Evolutionary conservation across 2,329 filamentous ascomycete genomes (phyloP).

Genomic region (Dactylellina haptotyla): DNA sequence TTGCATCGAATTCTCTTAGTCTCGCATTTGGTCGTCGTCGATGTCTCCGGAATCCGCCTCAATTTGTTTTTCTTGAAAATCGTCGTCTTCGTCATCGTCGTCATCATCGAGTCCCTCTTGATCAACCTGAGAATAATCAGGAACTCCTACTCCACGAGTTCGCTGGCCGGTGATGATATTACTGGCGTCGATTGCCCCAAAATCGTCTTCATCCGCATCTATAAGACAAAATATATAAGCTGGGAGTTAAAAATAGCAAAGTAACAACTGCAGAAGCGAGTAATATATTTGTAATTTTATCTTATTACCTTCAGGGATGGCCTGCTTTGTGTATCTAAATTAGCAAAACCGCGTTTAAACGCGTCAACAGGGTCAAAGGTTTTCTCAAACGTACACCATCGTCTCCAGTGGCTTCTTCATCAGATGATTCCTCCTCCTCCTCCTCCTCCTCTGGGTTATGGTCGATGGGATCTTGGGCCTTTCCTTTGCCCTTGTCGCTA

Average conservation of each 20-base stretch:
- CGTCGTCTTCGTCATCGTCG: constrained; percentile 37
- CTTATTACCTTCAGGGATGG: constrained; percentile 24
- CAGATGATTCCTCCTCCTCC: constrained; percentile 22
- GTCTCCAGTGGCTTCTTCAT: constrained; percentile 29
- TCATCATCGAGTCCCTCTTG: constrained; percentile 26
- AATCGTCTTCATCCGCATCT: constrained; percentile 23
- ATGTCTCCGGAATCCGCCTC: background rate
- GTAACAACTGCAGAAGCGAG: background rate
- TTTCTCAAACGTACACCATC: constrained; percentile 8
- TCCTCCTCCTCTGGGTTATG: constrained; percentile 23
- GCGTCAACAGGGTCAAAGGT: background rate
- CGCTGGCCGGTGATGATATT: constrained; percentile 24
- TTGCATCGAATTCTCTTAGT: constrained; percentile 7
- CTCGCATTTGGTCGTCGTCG: constrained; percentile 32
- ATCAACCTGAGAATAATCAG: constrained; percentile 26
- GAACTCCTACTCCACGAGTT: constrained; percentile 24
- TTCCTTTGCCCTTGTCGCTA: constrained; percentile 48
- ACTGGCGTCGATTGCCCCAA: constrained; percentile 27
- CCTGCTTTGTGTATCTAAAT: constrained; percentile 13
- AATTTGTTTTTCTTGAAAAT: constrained; percentile 25
- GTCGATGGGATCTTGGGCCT: constrained; percentile 30
- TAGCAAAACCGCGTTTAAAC: background rate
- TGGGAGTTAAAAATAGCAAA: background rate
- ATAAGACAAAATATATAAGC: background rate
- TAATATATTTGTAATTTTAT: background rate